Percentiles rank a stretch among this genome's conserved stretches.
Conservation (phyloP, 139 green algal genomes). For the Picochlorum sp. region DNA sequence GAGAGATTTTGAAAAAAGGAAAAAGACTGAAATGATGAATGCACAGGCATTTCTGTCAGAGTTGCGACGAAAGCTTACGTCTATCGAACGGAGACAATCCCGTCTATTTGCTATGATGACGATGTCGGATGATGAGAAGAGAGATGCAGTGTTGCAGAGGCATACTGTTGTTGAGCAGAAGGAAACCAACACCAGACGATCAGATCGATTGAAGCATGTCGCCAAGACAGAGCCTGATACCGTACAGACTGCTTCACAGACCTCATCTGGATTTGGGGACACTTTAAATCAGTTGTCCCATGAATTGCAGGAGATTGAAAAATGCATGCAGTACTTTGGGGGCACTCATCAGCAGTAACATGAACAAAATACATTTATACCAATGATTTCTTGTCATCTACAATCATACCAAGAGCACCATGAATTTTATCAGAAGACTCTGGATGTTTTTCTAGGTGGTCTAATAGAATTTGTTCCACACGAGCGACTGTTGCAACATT, state of each 20-base stretch:
- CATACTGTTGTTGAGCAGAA: not conserved
- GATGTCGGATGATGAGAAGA: slow-evolving; percentile 6
- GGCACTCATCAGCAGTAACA: too few relatives aligned
- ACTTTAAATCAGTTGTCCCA: too few relatives aligned
- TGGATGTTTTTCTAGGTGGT: not conserved
- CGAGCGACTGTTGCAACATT: slow-evolving; percentile 64
- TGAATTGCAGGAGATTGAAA: too few relatives aligned
- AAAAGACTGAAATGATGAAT: not conserved
- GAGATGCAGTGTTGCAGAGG: slow-evolving; percentile 3
- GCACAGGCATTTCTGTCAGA: slow-evolving; percentile 2
- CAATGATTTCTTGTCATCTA: not conserved
- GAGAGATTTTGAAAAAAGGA: slow-evolving; percentile 8
- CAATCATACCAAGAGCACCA: not conserved
- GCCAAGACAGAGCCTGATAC: too few relatives aligned
- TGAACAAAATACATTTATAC: too few relatives aligned
- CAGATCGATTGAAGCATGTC: not conserved
- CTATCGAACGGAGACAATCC: not conserved
- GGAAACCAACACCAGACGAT: not conserved
- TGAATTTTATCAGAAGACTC: not conserved
- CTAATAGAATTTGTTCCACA: slow-evolving; percentile 7
- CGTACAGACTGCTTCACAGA: too few relatives aligned
- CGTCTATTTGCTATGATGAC: not conserved
- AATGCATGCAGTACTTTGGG: too few relatives aligned
- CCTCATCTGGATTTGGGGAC: too few relatives aligned
- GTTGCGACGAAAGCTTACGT: slow-evolving; percentile 1